phyloP scores from a whole-genome alignment of 352 stramenopile species.

The Globisporangium nodosum region DNA sequence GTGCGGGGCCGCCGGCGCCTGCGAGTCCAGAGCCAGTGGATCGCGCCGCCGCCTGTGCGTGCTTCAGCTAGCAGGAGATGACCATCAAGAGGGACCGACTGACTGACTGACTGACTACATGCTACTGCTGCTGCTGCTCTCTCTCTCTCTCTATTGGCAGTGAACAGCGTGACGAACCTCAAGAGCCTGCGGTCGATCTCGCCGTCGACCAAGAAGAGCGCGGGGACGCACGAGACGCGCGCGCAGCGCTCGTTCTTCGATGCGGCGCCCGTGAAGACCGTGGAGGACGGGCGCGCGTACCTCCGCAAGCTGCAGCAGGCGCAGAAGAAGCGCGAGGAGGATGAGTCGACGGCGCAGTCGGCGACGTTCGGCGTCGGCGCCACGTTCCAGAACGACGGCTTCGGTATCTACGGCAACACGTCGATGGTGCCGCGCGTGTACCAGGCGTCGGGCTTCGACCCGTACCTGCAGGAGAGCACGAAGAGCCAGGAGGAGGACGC shows the following conservation, averaged over 20 bases:
- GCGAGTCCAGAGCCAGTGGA: constrained; percentile 14
- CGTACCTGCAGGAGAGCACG: constrained; percentile 49
- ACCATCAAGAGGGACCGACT: too few relatives aligned
- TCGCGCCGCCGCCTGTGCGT: constrained; percentile 32
- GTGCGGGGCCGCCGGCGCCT: constrained; percentile 7
- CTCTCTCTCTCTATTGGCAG: constrained; percentile 16
- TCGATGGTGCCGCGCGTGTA: constrained; percentile 74
- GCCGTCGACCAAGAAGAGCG: constrained; percentile 31
- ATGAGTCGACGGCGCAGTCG: constrained; percentile 25
- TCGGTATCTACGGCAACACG: constrained; percentile 64
- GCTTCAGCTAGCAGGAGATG: neutral
- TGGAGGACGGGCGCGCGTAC: constrained; percentile 72
- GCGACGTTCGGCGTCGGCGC: constrained; percentile 36
- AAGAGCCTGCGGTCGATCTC: constrained; percentile 48
- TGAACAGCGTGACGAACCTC: constrained; percentile 59
- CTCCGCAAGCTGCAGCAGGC: constrained; percentile 53
- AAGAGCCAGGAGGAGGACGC: constrained; percentile 68
- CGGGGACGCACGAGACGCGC: neutral
- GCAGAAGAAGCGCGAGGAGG: constrained; percentile 30
- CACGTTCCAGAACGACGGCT: constrained; percentile 50
- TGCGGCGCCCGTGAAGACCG: constrained; percentile 44
- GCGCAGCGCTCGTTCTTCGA: constrained; percentile 71
- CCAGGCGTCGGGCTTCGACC: constrained; percentile 79
- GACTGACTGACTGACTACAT: neutral
- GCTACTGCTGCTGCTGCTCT: neutral